These are phyloP conservation scores for Tolypocladium tropicale DNA, from an alignment of 2,329 filamentous ascomycete species.

Conservation along the genomic window DNA sequence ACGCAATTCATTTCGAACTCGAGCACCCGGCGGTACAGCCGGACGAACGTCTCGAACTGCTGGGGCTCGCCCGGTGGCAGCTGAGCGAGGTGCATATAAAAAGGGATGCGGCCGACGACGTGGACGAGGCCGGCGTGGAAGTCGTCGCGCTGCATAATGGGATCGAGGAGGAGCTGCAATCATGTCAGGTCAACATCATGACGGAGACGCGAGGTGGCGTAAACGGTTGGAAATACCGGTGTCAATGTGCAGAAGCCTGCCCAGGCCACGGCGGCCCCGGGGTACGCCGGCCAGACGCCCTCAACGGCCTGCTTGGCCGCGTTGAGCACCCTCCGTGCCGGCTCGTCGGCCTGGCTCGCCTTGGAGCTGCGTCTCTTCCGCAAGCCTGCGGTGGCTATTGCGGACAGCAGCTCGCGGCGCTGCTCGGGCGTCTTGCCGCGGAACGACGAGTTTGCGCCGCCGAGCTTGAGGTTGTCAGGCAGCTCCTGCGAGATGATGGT, in stretches of 20 bases:
- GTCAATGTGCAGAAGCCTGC: slow-evolving; percentile 25
- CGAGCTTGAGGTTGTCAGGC: slow-evolving; percentile 19
- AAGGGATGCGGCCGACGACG: slow-evolving; percentile 20
- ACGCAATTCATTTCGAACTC: slow-evolving; percentile 30
- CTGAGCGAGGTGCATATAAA: slow-evolving; percentile 22
- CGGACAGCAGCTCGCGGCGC: slow-evolving; percentile 16
- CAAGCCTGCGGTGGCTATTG: slow-evolving; percentile 19
- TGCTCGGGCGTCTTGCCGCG: slow-evolving; percentile 13
- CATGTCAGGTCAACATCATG: neutral
- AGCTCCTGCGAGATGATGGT: slow-evolving; percentile 23
- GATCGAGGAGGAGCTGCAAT: slow-evolving; percentile 22
- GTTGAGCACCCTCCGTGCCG: slow-evolving; percentile 17
- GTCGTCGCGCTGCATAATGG: slow-evolving; percentile 20
- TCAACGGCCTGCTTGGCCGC: slow-evolving; percentile 16
- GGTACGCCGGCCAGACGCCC: slow-evolving; percentile 13
- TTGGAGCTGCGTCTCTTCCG: slow-evolving; percentile 16
- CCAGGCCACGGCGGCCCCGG: slow-evolving; percentile 22
- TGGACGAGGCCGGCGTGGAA: slow-evolving; percentile 19
- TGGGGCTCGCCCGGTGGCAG: slow-evolving; percentile 9
- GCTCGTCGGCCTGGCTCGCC: slow-evolving; percentile 16
- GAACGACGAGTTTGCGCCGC: slow-evolving; percentile 14
- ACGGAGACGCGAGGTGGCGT: neutral
- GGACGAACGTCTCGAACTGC: slow-evolving; percentile 13
- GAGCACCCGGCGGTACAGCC: slow-evolving; percentile 20
- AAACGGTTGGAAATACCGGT: slow-evolving; percentile 16